phyloP scores from a whole-genome alignment of 2,329 filamentous ascomycete species.

The Periconia sp. region DNA sequence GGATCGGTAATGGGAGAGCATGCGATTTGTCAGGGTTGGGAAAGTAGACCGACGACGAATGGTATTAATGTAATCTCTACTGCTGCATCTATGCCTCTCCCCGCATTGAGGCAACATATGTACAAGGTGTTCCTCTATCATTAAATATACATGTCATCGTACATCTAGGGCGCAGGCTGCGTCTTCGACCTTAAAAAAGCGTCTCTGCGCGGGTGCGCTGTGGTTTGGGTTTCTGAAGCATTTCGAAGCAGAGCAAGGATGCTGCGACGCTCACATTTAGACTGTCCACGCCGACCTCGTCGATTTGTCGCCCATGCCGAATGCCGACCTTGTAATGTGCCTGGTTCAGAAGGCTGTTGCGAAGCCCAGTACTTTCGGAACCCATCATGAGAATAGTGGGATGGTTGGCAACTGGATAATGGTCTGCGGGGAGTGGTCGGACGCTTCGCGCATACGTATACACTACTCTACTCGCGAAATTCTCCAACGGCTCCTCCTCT shows the following conservation, averaged over 20 bases:
- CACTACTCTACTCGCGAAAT: constrained; percentile 22
- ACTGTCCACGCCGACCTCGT: constrained; percentile 74
- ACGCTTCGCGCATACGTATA: constrained; percentile 30
- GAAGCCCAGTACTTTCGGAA: constrained; percentile 38
- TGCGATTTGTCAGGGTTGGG: background rate
- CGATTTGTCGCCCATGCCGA: constrained; percentile 53
- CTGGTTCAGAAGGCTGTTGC: constrained; percentile 50
- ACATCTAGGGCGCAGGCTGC: constrained; percentile 15
- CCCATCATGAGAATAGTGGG: constrained; percentile 79
- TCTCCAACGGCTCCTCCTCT: background rate
- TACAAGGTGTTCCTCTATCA: no score
- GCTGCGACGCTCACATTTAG: constrained; percentile 92
- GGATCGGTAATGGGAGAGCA: background rate
- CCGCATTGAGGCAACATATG: background rate
- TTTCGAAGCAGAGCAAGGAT: constrained; percentile 74
- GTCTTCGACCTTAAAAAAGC: no score
- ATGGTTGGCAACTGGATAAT: constrained; percentile 44
- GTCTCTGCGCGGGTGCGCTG: constrained; percentile 18
- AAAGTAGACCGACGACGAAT: background rate
- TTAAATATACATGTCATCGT: constrained; percentile 6
- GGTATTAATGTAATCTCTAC: background rate
- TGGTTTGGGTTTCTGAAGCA: constrained; percentile 57
- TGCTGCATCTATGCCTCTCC: background rate
- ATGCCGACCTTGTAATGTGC: constrained; percentile 73
- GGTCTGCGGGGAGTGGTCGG: constrained; percentile 23